Evolutionary conservation across 768 basidiomycete genomes (phyloP), one percentile per base, ranked within the genome.

Genomic region (Botryobasidium botryosum): DNA sequence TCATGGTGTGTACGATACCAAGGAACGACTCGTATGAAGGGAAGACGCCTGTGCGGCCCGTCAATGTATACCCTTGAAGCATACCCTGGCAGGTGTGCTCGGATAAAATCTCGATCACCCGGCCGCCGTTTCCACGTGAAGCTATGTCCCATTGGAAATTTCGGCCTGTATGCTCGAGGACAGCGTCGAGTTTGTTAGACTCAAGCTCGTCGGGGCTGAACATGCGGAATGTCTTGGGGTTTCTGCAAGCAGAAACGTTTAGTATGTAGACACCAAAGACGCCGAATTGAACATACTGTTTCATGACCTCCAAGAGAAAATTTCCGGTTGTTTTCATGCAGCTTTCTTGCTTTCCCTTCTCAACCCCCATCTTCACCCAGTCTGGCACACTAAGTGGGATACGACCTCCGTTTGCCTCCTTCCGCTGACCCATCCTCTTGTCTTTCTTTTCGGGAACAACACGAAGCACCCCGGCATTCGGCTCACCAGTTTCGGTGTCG

Each of bases 1-100:
- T 77, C 85, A 88, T 87, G 15, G 85, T 90, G 45, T 80, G 77
- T 23, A 90, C 61, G 59, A 90, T 90, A 35, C 85, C 85, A 35
- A 90, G 65, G 71, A 92, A 94, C 0, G 84, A 79, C 57, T 92
- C 88, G 58, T 92, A 90, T 24, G 75, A 79, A 2, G 88, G 86
- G 72, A 92, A 86, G 27, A 91, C 65, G 8, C 17, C n/a, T n/a
- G 78, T 80, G 32, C 79, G 68, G 6, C 88, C 88, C 0, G 88
- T 91, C 37, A 94, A 71, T 5, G 85, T 87, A 61, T 91, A 91
- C 2, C 88, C 87, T 60, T 94, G 84, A 10, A 91, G 65, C 78
- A 87, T 87, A 20, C 80, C 85, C 57, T 88, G 82, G 52, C 81
- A 81, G 7, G 82, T 85, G 55, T 88, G 85, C 55, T 86, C 84